phyloP scores from a whole-genome alignment of 495 filamentous ascomycete genomes.

The Penicillium steckii region DNA sequence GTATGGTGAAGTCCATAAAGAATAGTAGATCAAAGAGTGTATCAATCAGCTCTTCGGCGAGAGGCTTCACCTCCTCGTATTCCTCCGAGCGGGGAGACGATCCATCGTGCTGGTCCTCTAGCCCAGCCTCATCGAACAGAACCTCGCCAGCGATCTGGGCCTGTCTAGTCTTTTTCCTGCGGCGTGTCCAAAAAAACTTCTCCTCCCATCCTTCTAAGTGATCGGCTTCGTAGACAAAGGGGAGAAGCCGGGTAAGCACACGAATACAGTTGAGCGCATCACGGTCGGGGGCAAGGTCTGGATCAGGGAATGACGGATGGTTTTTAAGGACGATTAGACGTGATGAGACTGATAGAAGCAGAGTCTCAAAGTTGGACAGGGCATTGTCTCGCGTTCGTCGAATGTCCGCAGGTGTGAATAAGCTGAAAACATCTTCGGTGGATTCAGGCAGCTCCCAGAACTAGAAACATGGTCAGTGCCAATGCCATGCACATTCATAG shows the following conservation, averaged over 20 bases:
- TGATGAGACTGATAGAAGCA: slow-evolving; percentile 78
- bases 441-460: slow-evolving; percentile 99
- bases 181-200: slow-evolving; percentile 83
- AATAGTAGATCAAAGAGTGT: slow-evolving; percentile 88
- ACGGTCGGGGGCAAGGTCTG: slow-evolving; percentile 82
- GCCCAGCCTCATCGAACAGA: slow-evolving; percentile 75
- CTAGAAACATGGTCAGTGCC: slow-evolving; percentile 41
- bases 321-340: slow-evolving; percentile 79
- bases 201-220: slow-evolving; percentile 85
- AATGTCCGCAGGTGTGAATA: slow-evolving; percentile 93
- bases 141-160: slow-evolving; percentile 64
- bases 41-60: slow-evolving; percentile 93
- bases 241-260: slow-evolving; percentile 85
- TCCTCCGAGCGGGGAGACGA: slow-evolving; percentile 51
- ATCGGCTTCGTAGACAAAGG: slow-evolving; percentile 91
- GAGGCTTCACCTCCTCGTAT: slow-evolving; percentile 79
- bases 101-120: slow-evolving; percentile 46
- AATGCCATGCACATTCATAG: not conserved
- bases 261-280: slow-evolving; percentile 94
- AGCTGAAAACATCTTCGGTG: slow-evolving; percentile 91
- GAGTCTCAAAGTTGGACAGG: slow-evolving; percentile 85
- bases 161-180: slow-evolving; percentile 60
- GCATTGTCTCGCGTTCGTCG: slow-evolving; percentile 85
- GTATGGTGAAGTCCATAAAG: slow-evolving; percentile 85
- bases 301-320: slow-evolving; percentile 86